Evolutionary conservation across 768 basidiomycete species (phyloP).

Genomic region (Pluteus cervinus): DNA sequence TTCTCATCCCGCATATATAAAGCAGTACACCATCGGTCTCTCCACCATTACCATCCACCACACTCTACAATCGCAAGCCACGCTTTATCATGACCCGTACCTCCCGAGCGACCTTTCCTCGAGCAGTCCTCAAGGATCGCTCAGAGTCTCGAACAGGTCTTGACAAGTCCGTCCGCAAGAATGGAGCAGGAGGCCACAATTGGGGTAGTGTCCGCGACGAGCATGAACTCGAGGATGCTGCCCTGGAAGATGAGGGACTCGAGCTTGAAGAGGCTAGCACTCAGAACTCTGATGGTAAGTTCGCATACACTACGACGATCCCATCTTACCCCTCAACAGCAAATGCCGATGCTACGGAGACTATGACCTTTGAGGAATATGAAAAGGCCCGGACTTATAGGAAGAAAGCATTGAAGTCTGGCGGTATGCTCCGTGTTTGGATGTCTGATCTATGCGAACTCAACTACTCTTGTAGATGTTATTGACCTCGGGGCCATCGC

Average conservation of each 20-base stretch:
- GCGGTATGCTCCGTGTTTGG: slow-evolving; percentile 30
- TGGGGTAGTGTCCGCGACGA: slow-evolving; percentile 77
- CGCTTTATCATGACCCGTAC: slow-evolving; percentile 68
- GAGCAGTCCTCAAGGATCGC: slow-evolving; percentile 71
- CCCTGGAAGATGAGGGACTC: slow-evolving; percentile 50
- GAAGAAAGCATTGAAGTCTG: slow-evolving; percentile 64
- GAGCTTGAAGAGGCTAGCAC: slow-evolving; percentile 32
- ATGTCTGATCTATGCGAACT: not conserved
- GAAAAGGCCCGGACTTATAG: slow-evolving; percentile 61
- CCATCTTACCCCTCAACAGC: not conserved
- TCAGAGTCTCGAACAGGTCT: slow-evolving; percentile 75
- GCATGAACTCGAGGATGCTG: slow-evolving; percentile 51
- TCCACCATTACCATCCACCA: too few species aligned
- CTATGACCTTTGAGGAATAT: slow-evolving; percentile 58
- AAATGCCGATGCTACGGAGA: slow-evolving; percentile 19
- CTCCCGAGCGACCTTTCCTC: slow-evolving; percentile 62
- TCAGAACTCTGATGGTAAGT: slow-evolving; percentile 7
- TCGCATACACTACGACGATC: slow-evolving; percentile 3
- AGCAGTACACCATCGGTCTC: too few species aligned
- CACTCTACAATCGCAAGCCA: slow-evolving; percentile 1
- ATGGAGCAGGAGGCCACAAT: slow-evolving; percentile 77
- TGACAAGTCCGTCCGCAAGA: slow-evolving; percentile 67
- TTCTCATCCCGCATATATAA: too few species aligned
- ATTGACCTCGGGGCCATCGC: slow-evolving; percentile 76
- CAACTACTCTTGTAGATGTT: slow-evolving; percentile 16